These are phyloP conservation scores for Apiospora koreana DNA, from an alignment of 2,329 filamentous ascomycete genomes.

Conservation along the genomic window DNA sequence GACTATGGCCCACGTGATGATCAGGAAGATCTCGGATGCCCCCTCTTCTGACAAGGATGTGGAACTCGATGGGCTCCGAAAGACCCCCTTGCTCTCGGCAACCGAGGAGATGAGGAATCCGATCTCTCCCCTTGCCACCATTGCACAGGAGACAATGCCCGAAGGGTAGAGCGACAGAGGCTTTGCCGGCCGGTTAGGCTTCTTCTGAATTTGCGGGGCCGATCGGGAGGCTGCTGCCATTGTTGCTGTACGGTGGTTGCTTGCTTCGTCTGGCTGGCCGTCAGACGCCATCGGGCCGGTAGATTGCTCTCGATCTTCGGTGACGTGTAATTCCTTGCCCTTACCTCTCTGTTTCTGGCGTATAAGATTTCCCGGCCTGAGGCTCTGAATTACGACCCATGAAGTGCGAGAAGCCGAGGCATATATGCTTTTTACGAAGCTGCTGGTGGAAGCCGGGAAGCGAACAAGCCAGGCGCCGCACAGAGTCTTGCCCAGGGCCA, in stretches of 20 bases:
- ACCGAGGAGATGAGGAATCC: constrained; percentile 74
- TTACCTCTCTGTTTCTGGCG: not conserved
- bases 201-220: not conserved
- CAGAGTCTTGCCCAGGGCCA: constrained; percentile 62
- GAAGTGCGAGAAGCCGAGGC: constrained; percentile 16
- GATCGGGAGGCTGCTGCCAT: not conserved
- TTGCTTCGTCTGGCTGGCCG: not conserved
- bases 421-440: constrained; percentile 8
- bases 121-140: constrained; percentile 80
- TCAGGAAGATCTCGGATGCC: constrained; percentile 47
- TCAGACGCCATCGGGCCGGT: not conserved
- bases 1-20: constrained; percentile 57
- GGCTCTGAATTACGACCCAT: constrained; percentile 18
- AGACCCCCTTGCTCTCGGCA: constrained; percentile 55
- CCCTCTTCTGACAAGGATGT: constrained; percentile 6
- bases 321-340: no score
- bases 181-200: constrained; percentile 16
- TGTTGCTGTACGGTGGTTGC: not conserved
- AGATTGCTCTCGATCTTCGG: not conserved
- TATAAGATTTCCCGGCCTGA: constrained; percentile 12
- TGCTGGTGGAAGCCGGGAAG: constrained; percentile 26
- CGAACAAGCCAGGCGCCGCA: constrained; percentile 62
- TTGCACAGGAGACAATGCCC: constrained; percentile 64
- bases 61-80: constrained; percentile 26
- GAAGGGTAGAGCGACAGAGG: constrained; percentile 68